Evolutionary conservation across 139 green algal species (phyloP).

Genomic region (Parachlorella kessleri): DNA sequence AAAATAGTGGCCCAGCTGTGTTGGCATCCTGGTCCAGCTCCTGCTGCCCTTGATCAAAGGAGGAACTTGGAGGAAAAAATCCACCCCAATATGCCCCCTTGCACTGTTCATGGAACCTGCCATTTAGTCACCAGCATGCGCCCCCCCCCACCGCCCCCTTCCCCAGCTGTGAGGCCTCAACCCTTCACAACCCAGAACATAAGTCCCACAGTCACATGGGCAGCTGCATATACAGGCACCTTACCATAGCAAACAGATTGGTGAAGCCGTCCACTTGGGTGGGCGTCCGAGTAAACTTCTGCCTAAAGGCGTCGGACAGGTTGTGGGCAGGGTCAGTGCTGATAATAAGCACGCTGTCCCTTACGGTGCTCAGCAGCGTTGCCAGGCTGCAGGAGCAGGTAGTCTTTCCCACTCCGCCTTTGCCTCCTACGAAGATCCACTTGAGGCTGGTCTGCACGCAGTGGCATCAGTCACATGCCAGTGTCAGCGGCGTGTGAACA

Average conservation of each 20-base stretch:
- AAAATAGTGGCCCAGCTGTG: no score
- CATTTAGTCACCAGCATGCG: no score
- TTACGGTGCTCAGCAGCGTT: slow-evolving; percentile 76
- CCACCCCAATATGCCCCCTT: no score
- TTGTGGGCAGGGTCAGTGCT: slow-evolving; percentile 98
- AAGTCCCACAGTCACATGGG: not conserved
- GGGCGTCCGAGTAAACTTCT: slow-evolving; percentile 93
- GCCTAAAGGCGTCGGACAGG: slow-evolving; percentile 93
- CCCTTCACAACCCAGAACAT: not conserved
- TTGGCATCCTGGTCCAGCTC: no score
- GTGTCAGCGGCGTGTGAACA: no score
- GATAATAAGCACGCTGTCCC: slow-evolving; percentile 93
- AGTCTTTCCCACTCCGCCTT: slow-evolving; percentile 93
- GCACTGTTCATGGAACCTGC: no score
- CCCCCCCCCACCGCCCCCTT: no score
- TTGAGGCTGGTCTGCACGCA: slow-evolving; percentile 61
- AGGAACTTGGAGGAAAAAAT: no score
- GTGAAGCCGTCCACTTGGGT: slow-evolving; percentile 84
- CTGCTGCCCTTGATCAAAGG: no score
- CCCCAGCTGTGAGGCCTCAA: no score
- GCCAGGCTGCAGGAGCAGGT: slow-evolving; percentile 89
- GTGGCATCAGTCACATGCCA: no score
- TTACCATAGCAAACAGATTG: slow-evolving; percentile 96
- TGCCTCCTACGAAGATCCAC: slow-evolving; percentile 97
- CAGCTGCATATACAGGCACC: slow-evolving; percentile 3